Percentiles rank a stretch among this genome's conserved stretches.
These are phyloP conservation scores for Asterophora parasitica DNA, from an alignment of 768 basidiomycete genomes.

Conservation along the genomic window DNA sequence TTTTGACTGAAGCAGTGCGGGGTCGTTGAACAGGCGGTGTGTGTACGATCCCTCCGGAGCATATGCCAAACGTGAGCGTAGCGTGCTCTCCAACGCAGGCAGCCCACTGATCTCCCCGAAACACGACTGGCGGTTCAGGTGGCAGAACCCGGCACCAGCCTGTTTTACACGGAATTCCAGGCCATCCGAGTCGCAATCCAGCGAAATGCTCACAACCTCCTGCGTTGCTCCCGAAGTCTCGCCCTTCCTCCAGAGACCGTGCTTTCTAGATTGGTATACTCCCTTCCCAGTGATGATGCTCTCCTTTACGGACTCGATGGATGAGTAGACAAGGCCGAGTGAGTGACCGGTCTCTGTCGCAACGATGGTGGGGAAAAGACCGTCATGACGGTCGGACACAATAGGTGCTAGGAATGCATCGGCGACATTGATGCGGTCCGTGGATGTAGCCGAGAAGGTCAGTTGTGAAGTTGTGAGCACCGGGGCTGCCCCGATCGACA, in stretches of 20 bases:
- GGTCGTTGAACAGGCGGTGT: conserved; percentile 75
- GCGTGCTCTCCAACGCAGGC: conserved; percentile 72
- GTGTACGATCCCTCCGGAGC: conserved; percentile 95
- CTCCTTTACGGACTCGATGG: conserved; percentile 76
- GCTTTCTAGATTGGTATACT: conserved; percentile 93
- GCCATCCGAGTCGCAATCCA: conserved; percentile 92
- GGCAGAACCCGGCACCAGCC: conserved; percentile 91
- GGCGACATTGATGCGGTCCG: conserved; percentile 62
- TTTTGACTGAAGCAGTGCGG: conserved; percentile 81
- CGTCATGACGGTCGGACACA: conserved; percentile 83
- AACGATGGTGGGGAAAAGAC: conserved; percentile 90
- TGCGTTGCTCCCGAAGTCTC: conserved; percentile 95
- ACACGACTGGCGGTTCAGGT: conserved; percentile 82
- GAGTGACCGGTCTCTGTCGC: conserved; percentile 73
- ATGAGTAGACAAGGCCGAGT: conserved; percentile 96
- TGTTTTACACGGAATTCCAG: conserved; percentile 89
- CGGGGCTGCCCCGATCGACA: conserved; percentile 53
- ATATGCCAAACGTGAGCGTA: conserved; percentile 61
- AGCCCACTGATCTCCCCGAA: conserved; percentile 83
- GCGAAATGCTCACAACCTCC: conserved; percentile 71
- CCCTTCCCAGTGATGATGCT: conserved; percentile 87
- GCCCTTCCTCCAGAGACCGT: conserved; percentile 95
- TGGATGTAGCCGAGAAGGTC: conserved; percentile 50
- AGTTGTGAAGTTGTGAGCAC: conserved; percentile 73
- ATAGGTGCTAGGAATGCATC: conserved; percentile 85